Base-by-base conservation (phyloP, 371 early-diverging fungal species). In the Rhizomucor miehei region DNA sequence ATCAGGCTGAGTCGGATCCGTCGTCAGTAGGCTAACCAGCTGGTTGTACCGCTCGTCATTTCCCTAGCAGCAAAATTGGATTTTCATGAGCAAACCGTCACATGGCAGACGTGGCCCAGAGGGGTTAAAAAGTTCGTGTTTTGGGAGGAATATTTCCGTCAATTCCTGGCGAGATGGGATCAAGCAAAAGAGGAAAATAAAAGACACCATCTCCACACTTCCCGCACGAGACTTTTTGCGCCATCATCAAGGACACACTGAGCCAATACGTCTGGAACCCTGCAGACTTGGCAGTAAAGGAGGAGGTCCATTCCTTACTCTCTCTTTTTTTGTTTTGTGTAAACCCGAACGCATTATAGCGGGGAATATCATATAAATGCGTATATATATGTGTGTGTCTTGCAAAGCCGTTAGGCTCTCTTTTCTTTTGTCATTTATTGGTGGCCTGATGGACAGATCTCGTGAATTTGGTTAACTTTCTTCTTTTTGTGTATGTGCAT, bases 41-140 rank as follows among this genome's bases (percentile, higher is more conserved):
- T 83, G 77, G 43, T 83, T 79, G 54, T 71, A 83, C 9, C 68
- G 69, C 40, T 60, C 45, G 4, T 57, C 52, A 44, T 83, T 74
- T 19, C 83, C 83, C 83, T 82, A 64, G n/a, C n/a, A n/a, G n/a
- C n/a, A 11, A 45, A 41, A 44, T 23, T 10, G 9, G 43, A 16
- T 24, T 49, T 40, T 34, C 24, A 37, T 10, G 19, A 34, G 41
- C 38, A 13, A 16, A 44, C 3, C 35, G 17, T 20, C 35, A 51
- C 29, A 29, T 29, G 29, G 29, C 29, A 29, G 5, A 5, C 8
- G 29, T 29, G 29, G 29, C 29, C 29, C 29, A 46, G 10, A 39
- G 8, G 11, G 43, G 16, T 29, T 17, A 45, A 59, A 44, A 40
- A 52, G 54, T 52, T 17, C 37, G 44, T 23, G 23, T 48, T 53